phyloP scores from a whole-genome alignment of 1,139 yeast species.

The Kodamaea arcana region DNA sequence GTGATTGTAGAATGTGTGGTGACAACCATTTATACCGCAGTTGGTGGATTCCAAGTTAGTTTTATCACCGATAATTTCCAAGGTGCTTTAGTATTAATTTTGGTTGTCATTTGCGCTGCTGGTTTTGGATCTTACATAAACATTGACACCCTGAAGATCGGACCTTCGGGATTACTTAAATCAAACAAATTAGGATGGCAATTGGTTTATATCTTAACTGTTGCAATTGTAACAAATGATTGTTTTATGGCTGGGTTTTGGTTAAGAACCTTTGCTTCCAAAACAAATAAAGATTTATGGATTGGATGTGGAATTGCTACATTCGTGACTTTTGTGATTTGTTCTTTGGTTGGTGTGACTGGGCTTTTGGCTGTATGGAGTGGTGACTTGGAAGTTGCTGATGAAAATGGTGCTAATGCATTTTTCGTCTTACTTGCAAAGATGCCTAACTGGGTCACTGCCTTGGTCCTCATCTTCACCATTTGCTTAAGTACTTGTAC shows the following conservation, averaged over 20 bases:
- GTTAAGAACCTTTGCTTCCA: slow-evolving; percentile 90
- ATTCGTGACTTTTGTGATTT: slow-evolving; percentile 56
- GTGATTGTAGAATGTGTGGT: slow-evolving; percentile 84
- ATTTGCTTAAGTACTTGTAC: slow-evolving; percentile 80
- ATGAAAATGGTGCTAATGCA: slow-evolving; percentile 57
- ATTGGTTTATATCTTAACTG: slow-evolving; percentile 73
- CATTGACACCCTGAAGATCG: slow-evolving; percentile 60
- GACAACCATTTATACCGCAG: slow-evolving; percentile 79
- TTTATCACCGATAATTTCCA: slow-evolving; percentile 87
- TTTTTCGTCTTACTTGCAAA: slow-evolving; percentile 65
- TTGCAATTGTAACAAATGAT: slow-evolving; percentile 87
- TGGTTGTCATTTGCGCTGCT: slow-evolving; percentile 66
- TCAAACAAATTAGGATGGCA: slow-evolving; percentile 83
- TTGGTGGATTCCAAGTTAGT: slow-evolving; percentile 89
- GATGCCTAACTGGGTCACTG: slow-evolving; percentile 87
- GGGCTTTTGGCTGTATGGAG: slow-evolving; percentile 93
- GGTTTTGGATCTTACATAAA: slow-evolving; percentile 79
- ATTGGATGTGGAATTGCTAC: slow-evolving; percentile 77
- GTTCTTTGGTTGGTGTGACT: slow-evolving; percentile 72
- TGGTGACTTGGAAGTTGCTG: slow-evolving; percentile 61
- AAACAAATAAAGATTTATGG: slow-evolving; percentile 67
- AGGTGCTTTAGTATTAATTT: slow-evolving; percentile 65
- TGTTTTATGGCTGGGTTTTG: slow-evolving; percentile 90
- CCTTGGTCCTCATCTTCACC: slow-evolving; percentile 73
- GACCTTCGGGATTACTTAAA: slow-evolving; percentile 60